Evolutionary conservation across 139 green algal species (phyloP).

Genomic region (Chlamydomonas schloesseri): DNA sequence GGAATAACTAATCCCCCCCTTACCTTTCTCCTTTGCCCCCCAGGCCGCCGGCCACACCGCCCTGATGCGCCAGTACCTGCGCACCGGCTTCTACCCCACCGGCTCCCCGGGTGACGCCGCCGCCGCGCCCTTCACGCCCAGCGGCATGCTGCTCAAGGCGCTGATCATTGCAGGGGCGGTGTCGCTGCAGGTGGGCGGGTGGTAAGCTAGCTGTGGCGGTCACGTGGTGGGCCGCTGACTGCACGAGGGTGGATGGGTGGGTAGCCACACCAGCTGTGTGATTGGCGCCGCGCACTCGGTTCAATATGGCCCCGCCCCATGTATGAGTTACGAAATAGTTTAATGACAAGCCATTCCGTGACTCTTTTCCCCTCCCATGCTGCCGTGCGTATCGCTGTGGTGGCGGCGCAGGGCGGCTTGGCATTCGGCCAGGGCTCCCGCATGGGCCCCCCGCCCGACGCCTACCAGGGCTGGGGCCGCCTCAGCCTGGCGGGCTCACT

Average conservation of each 20-base stretch:
- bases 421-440: constrained; percentile 60
- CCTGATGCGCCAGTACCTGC: neutral
- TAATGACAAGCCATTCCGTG: no score
- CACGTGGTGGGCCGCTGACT: no score
- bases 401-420: neutral
- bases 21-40: no score
- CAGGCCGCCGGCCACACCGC: neutral
- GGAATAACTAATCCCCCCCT: no score
- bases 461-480: constrained; percentile 82
- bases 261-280: no score
- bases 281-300: no score
- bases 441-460: constrained; percentile 75
- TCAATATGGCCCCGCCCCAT: neutral
- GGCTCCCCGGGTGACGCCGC: no score
- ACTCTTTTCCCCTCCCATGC: no score
- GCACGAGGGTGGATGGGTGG: neutral
- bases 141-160: neutral
- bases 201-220: no score
- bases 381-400: no score
- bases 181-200: neutral
- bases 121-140: neutral
- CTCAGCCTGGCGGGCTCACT: constrained; percentile 68
- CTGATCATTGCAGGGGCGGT: neutral
- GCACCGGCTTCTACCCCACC: neutral
- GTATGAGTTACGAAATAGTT: no score